These are phyloP conservation scores for Rubroboletus satanas DNA, from an alignment of 768 basidiomycete genomes.

Conservation along the genomic window DNA sequence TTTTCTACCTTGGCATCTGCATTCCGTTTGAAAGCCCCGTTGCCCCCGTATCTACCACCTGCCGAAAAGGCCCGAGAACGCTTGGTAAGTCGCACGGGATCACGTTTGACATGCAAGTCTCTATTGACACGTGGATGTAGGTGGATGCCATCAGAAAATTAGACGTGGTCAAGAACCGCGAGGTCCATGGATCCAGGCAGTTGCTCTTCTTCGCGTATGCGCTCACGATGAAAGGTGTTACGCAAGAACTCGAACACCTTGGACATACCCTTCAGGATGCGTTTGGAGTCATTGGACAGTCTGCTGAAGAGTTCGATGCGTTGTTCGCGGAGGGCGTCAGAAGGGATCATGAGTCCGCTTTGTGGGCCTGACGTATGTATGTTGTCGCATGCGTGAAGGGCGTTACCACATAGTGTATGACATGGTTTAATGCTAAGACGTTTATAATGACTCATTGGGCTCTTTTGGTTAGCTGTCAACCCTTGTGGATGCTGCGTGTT, in stretches of 20 bases:
- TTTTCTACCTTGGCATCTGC: conserved; percentile 78
- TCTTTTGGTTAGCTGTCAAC: background rate
- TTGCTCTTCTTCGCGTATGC: conserved; percentile 94
- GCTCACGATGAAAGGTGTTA: conserved; percentile 91
- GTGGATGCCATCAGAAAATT: conserved; percentile 79
- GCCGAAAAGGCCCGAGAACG: conserved; percentile 80
- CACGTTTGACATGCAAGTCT: background rate
- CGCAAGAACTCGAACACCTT: conserved; percentile 79
- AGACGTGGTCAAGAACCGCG: conserved; percentile 83
- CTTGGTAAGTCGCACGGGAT: conserved; percentile 48
- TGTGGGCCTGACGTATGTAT: conserved; percentile 15
- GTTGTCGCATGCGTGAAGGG: background rate
- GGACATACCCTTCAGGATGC: conserved; percentile 80
- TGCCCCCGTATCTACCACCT: conserved; percentile 96
- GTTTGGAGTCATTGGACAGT: conserved; percentile 90
- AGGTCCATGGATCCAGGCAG: conserved; percentile 77
- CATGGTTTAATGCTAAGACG: background rate
- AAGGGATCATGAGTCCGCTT: background rate
- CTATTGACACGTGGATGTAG: conserved; percentile 32
- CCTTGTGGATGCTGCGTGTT: conserved; percentile 11
- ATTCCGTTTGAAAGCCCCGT: conserved; percentile 80
- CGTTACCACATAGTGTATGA: background rate
- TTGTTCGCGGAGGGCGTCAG: conserved; percentile 46
- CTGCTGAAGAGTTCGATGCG: conserved; percentile 75
- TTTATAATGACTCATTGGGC: background rate